Base-by-base conservation (phyloP, 345 rosid genomes). In the Zanthoxylum bungeanum region DNA sequence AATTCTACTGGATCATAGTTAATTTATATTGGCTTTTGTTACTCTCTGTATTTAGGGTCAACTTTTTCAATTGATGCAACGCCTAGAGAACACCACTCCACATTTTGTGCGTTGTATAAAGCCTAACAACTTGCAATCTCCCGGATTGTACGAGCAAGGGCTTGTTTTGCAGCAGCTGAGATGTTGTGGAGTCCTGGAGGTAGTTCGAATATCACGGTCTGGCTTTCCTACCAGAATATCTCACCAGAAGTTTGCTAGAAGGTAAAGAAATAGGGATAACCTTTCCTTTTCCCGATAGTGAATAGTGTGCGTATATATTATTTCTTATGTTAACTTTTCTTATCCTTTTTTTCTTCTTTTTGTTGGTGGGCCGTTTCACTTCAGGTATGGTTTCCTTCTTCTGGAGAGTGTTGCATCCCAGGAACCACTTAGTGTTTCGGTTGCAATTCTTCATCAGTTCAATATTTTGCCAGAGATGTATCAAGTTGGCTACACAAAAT, bases 91-190 rank as follows among this genome's bases (percentile, higher is more conserved):
- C 86, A 95, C 99, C 21, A 95, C 97, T 14, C 98, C 99, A 22
- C 99, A 92, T 80, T 95, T 95, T 81, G 91, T 95, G 70, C 97
- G 99, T 22, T 95, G 99, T 82, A 91, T 95, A 81, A 95, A 95
- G 83, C 93, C 98, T 73, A 95, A 95, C 87, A 89, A 87, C 67
- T 61, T 70, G n/a, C 99, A 91, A 63, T 91, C 99, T 73, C 96
- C 98, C 65, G 86, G 98, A 79, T 71, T 82, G 72, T 92, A 95
- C 37, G 93, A 91, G 69, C 99, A 95, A 85, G 91, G 90, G 50
- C 94, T 95, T 52, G 91, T 92, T 60, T 73, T 95, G 78, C 99
- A 95, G 85, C 99, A 91, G 84, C 78, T 95, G 80, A 84, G 97
- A 82, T 95, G 99, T 73, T 95, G 99, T 70, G 99, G 99, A 55